A percentile compares a stretch with the other conserved stretches of the same genome.
Evolutionary conservation across 805 yeast species (phyloP).

Genomic region (Saccharomycopsis fibuligera): DNA sequence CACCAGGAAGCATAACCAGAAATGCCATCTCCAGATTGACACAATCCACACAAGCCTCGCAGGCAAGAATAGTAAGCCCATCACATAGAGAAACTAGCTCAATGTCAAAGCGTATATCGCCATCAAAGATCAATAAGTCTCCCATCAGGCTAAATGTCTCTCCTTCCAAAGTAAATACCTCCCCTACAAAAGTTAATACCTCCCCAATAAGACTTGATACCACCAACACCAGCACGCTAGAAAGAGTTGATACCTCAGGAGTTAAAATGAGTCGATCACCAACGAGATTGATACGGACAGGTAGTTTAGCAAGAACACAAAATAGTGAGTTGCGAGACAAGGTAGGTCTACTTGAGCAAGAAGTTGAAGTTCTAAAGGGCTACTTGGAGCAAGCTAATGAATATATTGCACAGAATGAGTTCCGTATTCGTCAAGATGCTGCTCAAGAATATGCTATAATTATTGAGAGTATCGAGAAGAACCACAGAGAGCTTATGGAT

Average conservation of each 20-base stretch:
- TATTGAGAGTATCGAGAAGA: conserved; percentile 15
- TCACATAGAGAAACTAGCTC: background rate
- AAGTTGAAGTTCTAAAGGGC: background rate
- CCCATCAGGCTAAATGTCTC: background rate
- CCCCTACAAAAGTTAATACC: background rate
- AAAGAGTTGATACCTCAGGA: background rate
- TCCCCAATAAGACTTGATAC: background rate
- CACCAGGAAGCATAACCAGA: too few relatives aligned
- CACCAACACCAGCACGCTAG: conserved; percentile 2
- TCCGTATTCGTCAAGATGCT: conserved; percentile 12
- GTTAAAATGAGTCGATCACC: background rate
- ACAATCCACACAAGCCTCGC: background rate
- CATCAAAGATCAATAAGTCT: background rate
- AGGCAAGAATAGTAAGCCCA: background rate
- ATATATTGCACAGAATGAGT: conserved; percentile 8
- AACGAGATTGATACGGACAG: background rate
- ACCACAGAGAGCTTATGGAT: conserved; percentile 33
- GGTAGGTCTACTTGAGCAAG: conserved; percentile 1
- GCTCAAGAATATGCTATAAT: conserved; percentile 13
- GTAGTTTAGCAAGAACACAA: background rate
- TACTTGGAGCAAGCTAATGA: conserved; percentile 2
- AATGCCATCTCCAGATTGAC: background rate
- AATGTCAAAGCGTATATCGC: background rate
- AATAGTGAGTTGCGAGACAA: background rate
- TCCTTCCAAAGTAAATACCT: background rate